A percentile compares a stretch with the other conserved stretches of the same genome.
These are phyloP conservation scores for Calocybe gambosa DNA, from an alignment of 1,284 basidiomycete genomes.

Conservation along the genomic window DNA sequence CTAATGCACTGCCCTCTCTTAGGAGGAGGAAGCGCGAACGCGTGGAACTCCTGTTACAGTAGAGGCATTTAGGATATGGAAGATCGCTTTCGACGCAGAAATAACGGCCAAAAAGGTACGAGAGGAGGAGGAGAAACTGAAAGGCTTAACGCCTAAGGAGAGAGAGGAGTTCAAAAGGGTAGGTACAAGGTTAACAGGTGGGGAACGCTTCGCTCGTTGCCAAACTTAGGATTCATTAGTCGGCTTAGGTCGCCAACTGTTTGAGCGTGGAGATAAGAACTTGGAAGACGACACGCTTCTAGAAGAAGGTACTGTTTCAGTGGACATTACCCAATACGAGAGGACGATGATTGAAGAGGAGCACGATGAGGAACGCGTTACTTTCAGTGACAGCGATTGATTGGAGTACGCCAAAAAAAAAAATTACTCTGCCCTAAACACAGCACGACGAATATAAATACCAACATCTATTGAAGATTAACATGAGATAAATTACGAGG, in stretches of 20 bases:
- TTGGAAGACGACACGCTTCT: constrained; percentile 73
- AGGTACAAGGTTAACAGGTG: constrained; percentile 66
- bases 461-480: neutral
- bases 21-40: constrained; percentile 87
- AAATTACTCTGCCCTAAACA: neutral
- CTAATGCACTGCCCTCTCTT: neutral
- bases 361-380: constrained; percentile 57
- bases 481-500: neutral
- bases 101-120: constrained; percentile 50
- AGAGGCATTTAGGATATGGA: constrained; percentile 81
- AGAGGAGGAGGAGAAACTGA: constrained; percentile 82
- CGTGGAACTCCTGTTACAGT: constrained; percentile 86
- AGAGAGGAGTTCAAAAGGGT: constrained; percentile 80
- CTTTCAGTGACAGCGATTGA: constrained; percentile 82
- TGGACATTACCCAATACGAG: constrained; percentile 85
- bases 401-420: neutral
- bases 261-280: constrained; percentile 70
- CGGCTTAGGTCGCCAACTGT: constrained; percentile 77
- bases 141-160: constrained; percentile 75
- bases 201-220: constrained; percentile 16
- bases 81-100: constrained; percentile 70
- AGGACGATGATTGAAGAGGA: constrained; percentile 48
- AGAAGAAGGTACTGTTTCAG: constrained; percentile 80
- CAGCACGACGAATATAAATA: neutral
- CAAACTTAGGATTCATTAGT: constrained; percentile 6